Conservation (phyloP, 768 basidiomycete genomes). For the Termitomyces sp. region DNA sequence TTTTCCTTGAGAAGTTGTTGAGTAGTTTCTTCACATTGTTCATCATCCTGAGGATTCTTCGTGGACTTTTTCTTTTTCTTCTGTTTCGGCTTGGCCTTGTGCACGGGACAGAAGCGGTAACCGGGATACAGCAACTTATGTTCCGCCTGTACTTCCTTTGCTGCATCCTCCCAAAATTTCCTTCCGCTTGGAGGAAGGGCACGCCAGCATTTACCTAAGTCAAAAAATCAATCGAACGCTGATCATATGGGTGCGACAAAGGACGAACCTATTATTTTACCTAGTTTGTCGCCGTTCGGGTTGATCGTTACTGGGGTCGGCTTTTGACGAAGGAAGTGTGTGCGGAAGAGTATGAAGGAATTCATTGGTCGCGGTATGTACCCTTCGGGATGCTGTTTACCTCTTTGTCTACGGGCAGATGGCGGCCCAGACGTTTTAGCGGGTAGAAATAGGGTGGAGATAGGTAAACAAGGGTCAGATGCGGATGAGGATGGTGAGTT, state of each 20-base stretch:
- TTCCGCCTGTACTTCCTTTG: conserved; percentile 67
- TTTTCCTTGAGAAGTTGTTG: conserved; percentile 63
- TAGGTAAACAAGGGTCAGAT: conserved; percentile 25
- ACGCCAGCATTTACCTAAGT: conserved; percentile 69
- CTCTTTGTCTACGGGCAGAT: conserved; percentile 44
- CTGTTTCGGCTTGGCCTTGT: conserved; percentile 50
- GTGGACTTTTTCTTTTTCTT: conserved; percentile 30
- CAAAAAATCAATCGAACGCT: conserved; percentile 18
- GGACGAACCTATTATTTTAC: conserved; percentile 48
- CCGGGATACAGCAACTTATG: conserved; percentile 68
- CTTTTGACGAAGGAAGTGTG: conserved; percentile 72
- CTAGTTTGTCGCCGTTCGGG: conserved; percentile 23
- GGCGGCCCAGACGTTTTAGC: conserved; percentile 35
- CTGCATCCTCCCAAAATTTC: conserved; percentile 65
- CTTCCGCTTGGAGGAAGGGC: conserved; percentile 67
- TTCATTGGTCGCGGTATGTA: conserved; percentile 83
- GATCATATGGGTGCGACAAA: conserved; percentile 12
- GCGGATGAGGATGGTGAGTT: conserved; percentile 22
- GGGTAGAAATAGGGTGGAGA: conserved; percentile 48
- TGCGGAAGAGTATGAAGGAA: conserved; percentile 83
- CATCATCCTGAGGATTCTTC: conserved; percentile 50
- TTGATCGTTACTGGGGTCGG: conserved; percentile 74
- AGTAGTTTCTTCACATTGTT: conserved; percentile 64
- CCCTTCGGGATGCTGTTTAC: conserved; percentile 52
- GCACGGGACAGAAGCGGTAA: conserved; percentile 53